Base-by-base conservation (phyloP, 2,329 filamentous ascomycete species). In the Leptographium wingfieldii region DNA sequence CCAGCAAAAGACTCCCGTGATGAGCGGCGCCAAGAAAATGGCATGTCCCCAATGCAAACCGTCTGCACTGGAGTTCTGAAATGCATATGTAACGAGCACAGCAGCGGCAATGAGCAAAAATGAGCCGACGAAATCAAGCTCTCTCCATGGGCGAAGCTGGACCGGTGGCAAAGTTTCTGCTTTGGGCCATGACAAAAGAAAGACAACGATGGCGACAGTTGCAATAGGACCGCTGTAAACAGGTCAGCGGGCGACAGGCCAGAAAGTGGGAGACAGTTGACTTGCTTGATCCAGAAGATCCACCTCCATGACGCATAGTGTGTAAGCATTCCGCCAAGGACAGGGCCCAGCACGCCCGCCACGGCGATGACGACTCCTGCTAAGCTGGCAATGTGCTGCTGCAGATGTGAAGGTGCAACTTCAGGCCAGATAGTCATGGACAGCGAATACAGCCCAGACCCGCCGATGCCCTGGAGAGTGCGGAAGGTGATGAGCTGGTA, bases 251-350 rank as follows among this genome's bases (percentile, higher is more conserved):
- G 51, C 33, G 57, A n/a, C 29, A 16, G 33, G 46, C 40, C 22
- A 29, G 27, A 14, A 19, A 58, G 19, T 25, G 1, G 12, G 46
- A 49, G 9, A 46, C 5, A 33, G 31, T 19, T 10, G 29, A 69
- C 75, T 56, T 65, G 80, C 78, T 83, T 84, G 66, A 84, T 78
- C 77, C 78, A 83, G 67, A 83, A 84, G 2, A 82, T 72, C 76
- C 78, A 81, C 62, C 77, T 69, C 80, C 80, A 82, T 11, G 69
- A 74, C 1, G 72, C 66, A 58, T 77, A 80, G 19, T 77, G 67
- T 1, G 78, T 80, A 49, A 82, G 64, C 5, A 80, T 40, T 1
- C 79, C 79, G 22, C 80, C 80, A 19, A 82, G 66, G 1, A 81
- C 70, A 0, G 79, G 80, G 0, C 80, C 80, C 29, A 80, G 67